Evolutionary conservation across 2,329 filamentous ascomycete genomes (phyloP).

Genomic region (Metarhizium album): DNA sequence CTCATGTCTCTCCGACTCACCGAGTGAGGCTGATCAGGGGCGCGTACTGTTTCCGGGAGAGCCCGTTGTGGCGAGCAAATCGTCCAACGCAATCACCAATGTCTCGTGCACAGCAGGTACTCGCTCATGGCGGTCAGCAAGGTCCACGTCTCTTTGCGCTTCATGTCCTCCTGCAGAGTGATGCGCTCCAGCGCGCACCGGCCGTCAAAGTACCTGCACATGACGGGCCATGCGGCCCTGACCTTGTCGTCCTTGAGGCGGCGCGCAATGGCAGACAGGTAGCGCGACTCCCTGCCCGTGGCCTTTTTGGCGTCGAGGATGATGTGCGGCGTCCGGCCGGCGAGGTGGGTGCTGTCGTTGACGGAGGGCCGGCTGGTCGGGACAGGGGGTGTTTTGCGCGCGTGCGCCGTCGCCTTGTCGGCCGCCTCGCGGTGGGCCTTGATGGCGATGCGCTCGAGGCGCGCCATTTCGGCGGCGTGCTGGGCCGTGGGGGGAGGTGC

Average conservation of each 20-base stretch:
- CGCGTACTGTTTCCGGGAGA: background rate
- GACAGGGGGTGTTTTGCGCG: constrained; percentile 36
- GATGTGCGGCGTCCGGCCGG: constrained; percentile 49
- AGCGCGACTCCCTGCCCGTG: constrained; percentile 66
- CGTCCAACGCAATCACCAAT: constrained; percentile 48
- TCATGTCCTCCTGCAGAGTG: constrained; percentile 73
- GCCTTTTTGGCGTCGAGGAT: constrained; percentile 72
- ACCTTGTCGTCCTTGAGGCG: constrained; percentile 47
- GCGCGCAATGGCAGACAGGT: constrained; percentile 47
- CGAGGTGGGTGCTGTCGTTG: constrained; percentile 47
- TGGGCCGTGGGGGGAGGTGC: constrained; percentile 21
- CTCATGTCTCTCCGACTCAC: no score
- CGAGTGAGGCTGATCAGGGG: no score
- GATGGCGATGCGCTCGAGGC: constrained; percentile 46
- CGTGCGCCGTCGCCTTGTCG: constrained; percentile 45
- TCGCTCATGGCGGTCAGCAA: constrained; percentile 55
- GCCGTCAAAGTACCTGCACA: constrained; percentile 84
- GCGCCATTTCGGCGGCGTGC: constrained; percentile 49
- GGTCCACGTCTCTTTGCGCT: constrained; percentile 69
- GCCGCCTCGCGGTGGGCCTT: constrained; percentile 44
- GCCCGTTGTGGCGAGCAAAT: background rate
- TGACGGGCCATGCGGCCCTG: constrained; percentile 57
- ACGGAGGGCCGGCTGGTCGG: constrained; percentile 43
- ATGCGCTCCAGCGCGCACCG: constrained; percentile 77
- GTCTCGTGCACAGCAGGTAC: constrained; percentile 54